Conservation (phyloP, 208 protist genomes). For the Zelonia costaricensis region DNA sequence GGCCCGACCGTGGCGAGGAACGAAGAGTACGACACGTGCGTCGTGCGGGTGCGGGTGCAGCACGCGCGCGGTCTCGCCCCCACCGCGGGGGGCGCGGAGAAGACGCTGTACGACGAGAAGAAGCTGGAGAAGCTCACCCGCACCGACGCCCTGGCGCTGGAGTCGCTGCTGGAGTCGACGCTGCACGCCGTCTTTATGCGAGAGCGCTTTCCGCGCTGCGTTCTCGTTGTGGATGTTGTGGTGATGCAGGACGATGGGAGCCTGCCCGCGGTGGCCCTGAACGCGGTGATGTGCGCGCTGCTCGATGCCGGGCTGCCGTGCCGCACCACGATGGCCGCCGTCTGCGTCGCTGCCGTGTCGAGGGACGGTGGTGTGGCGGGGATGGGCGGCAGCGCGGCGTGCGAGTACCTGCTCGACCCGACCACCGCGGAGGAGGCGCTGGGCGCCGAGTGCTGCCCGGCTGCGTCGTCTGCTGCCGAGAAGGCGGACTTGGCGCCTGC, state of each 20-base stretch:
- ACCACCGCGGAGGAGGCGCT: conserved; percentile 59
- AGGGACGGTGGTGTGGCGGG: background rate
- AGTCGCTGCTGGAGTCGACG: conserved; percentile 36
- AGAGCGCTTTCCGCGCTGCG: conserved; percentile 65
- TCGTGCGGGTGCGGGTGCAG: conserved; percentile 28
- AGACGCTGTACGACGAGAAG: conserved; percentile 38
- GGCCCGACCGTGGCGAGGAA: conserved; percentile 64
- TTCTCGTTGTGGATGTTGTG: conserved; percentile 64
- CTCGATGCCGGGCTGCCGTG: conserved; percentile 84
- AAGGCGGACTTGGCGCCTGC: background rate
- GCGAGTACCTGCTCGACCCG: conserved; percentile 62
- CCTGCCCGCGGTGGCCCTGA: conserved; percentile 64
- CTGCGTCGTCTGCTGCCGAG: conserved; percentile 1
- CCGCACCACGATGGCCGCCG: conserved; percentile 80
- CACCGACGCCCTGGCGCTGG: conserved; percentile 49
- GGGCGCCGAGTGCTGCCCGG: conserved; percentile 3
- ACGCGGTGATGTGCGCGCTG: conserved; percentile 85
- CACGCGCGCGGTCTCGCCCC: conserved; percentile 35
- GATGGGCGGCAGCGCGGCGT: background rate
- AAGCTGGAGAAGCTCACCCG: conserved; percentile 29
- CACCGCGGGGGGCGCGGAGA: conserved; percentile 53
- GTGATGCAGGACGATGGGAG: conserved; percentile 77
- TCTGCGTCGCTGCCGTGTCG: conserved; percentile 39
- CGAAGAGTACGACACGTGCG: conserved; percentile 41
- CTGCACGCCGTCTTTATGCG: conserved; percentile 51